These are phyloP conservation scores for Fraxinus sp. DNA, from an alignment of 305 asterid genomes.

Conservation along the genomic window DNA sequence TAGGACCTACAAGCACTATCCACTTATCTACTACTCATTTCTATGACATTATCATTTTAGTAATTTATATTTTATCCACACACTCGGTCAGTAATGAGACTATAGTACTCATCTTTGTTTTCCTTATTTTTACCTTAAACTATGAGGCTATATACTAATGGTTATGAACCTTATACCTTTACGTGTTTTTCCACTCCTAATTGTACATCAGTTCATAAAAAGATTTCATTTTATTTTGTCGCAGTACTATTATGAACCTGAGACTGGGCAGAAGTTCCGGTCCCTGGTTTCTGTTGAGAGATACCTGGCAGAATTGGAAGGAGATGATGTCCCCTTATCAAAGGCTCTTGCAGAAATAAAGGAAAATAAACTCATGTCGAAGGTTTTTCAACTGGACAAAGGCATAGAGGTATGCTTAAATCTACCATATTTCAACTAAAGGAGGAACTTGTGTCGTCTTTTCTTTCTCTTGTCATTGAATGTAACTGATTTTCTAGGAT, in stretches of 20 bases:
- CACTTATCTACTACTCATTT: neutral
- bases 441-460: neutral
- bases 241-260: slow-evolving; percentile 82
- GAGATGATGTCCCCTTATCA: slow-evolving; percentile 49
- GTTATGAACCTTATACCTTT: neutral
- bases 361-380: slow-evolving; percentile 57
- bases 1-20: neutral
- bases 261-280: slow-evolving; percentile 64
- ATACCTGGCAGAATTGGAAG: slow-evolving; percentile 54
- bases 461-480: neutral
- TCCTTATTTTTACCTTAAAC: neutral
- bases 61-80: neutral
- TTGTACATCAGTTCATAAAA: neutral
- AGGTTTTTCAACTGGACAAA: slow-evolving; percentile 48
- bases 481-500: neutral
- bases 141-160: neutral
- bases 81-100: neutral
- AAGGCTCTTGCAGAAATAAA: slow-evolving; percentile 41
- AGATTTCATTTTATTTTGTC: slow-evolving; percentile 18
- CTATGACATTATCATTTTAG: neutral
- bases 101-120: neutral
- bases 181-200: neutral
- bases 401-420: slow-evolving; percentile 43
- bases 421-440: neutral
- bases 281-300: slow-evolving; percentile 55